Evolutionary conservation across 805 yeast genomes (phyloP), one percentile per base, ranked within the genome.

Genomic region (Schwanniomyces pseudopolymorphus): DNA sequence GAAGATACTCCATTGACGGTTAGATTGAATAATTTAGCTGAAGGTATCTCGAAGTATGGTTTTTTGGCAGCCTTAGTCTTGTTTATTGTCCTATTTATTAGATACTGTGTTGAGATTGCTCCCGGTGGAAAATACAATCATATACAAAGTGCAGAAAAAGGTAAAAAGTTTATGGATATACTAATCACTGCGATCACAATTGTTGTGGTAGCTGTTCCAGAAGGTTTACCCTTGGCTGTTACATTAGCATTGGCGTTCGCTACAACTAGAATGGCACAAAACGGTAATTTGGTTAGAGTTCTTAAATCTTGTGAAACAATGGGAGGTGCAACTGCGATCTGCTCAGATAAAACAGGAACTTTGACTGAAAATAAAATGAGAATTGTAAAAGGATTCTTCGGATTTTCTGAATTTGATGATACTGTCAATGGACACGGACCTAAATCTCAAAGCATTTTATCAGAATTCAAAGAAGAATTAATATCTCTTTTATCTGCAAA

Each of bases 171-270:
- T 56, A 73, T 94, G 71, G 85, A 89, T 58, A 87, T 92, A 46
- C 74, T 94, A 49, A 94, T 94, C 59, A 89, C 94, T 20, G 86
- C 98, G 0, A 87, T 94, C 49, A 90, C 99, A 0, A 79, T 94
- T 56, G 83, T 94, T 24, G 99, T 92, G 13, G 99, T 94, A 42
- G 99, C 99, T 0, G 96, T 94, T n/a, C 99, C 99, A 3, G 99
- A 94, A 69, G 99, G 99, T 51, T 78, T 94, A 47, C 99, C 99
- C 1, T 74, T 94, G 46, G 99, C 99, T 2, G 99, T 94, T 14
- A 94, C 99, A 1, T 75, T 94, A 40, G 96, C 99, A 0, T 74
- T 94, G 54, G 99, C 99, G 0, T 94, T 94, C 73, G 99, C 99
- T 2, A 94, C 99, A 2, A 91, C 97, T 8, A 80, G 98, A 67